Base-by-base conservation (phyloP, 495 filamentous ascomycete species). In the Penicillium dipodomyicola region DNA sequence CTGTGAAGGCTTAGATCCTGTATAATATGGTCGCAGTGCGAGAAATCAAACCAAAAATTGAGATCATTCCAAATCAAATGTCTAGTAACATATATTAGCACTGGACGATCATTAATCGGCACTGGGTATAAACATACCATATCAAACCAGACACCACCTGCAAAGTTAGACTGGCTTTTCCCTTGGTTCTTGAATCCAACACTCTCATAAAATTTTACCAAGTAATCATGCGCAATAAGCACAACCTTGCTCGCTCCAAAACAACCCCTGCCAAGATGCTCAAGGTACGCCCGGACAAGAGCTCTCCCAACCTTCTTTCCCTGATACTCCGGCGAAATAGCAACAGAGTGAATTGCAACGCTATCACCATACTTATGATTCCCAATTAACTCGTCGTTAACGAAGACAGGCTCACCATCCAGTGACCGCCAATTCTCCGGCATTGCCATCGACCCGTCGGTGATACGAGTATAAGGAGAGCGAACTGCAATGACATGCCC, bases 321-420 rank as follows among this genome's bases (percentile, higher is more conserved):
- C 27, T 68, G 66, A 39, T 58, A 68, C 35, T 66, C 58, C 3
- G 63, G 63, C 1, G 49, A 37, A 15, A 65, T 47, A n/a, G 59
- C 63, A 14, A 68, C 63, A 6, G 66, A 68, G 32, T 68, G 66
- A 20, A 68, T 56, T n/a, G 66, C 63, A 35, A 68, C 49, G 7
- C 27, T 55, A 3, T 39, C 46, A 7, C 66, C 63, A 5, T 29
- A 25, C 8, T 62, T 59, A 32, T 68, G 63, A 49, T 67, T 64
- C 2, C 66, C 63, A 5, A 68, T 56, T 5, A 64, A 23, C 29
- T 62, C 29, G 0, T 48, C 59, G 17, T 64, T n/a, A 0, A 54
- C 40, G 3, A 50, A 32, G n/a, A 54, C 42, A 1, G 48, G 35
- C 4, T 57, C 47, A 10, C 20, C 17, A 22, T 53, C 1, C 22